Evolutionary conservation across 306 rosid species (phyloP), one percentile per base, ranked within the genome.

Genomic region (Corylus heterophylla): DNA sequence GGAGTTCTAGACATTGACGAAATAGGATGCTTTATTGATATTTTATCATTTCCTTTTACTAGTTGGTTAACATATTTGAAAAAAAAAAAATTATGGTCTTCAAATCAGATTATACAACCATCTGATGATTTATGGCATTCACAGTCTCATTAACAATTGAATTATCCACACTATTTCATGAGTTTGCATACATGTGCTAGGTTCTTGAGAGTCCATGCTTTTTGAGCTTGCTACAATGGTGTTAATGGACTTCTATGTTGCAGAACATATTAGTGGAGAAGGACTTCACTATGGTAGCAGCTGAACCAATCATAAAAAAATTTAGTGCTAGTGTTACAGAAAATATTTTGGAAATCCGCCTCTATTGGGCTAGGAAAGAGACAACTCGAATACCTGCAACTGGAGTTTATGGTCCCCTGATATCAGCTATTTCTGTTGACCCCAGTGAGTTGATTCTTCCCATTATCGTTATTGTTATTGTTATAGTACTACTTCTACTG

Each of bases 311-410:
- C 16, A 12, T 12, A 62, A 62, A 62, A 62, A 8, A 10, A 4
- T 62, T 4, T 62, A 62, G 13, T 25, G 69, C 42, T 9, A 62
- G 18, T 62, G 69, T 62, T 27, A 4, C 35, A 9, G 7, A 62
- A 25, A 27, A 12, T 13, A 62, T 27, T 11, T 27, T 62, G 42
- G 42, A 29, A 31, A 62, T 27, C 42, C 69, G 69, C 18, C 12
- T 62, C 18, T 22, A 62, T 27, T 62, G 69, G 69, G 39, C 69
- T 62, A 8, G 69, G 10, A 62, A 62, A 62, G 69, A 18, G 69
- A 62, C 69, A 22, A 62, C 44, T 0, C 16, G 69, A 27, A 62
- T 62, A 9, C 69, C 69, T 27, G 8, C 7, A 27, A 27, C 2
- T 8, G 69, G 69, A 22, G 42, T 62, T 62, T 62, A 62, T 62